Conservation (phyloP, 169 alveolate genomes). For the Plasmodium ovale region DNA sequence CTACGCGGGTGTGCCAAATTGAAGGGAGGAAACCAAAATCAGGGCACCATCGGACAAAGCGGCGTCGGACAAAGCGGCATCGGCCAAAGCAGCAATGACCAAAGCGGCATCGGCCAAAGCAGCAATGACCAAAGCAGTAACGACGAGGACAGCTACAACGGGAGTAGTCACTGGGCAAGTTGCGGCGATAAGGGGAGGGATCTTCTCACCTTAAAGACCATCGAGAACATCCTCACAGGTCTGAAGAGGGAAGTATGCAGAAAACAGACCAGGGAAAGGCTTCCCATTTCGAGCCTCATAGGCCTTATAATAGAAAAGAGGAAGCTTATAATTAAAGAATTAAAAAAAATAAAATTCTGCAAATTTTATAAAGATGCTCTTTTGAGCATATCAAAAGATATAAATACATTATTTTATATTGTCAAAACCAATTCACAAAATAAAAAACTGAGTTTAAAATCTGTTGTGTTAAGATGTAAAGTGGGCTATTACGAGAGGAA, state of each 20-base stretch:
- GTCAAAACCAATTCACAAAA: constrained; percentile 4
- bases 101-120: too few relatives aligned
- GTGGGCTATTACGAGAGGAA: constrained; percentile 11
- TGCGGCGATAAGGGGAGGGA: background rate
- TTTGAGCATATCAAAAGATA: constrained; percentile 47
- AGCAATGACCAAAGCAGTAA: background rate
- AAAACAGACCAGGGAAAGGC: constrained; percentile 9
- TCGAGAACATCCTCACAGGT: constrained; percentile 28
- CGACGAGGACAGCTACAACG: background rate
- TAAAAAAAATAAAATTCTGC: constrained; percentile 41
- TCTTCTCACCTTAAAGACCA: constrained; percentile 10
- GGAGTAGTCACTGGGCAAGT: background rate
- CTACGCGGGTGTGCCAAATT: too few relatives aligned
- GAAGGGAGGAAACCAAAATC: background rate
- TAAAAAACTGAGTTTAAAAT: constrained; percentile 18
- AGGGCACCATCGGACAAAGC: too few relatives aligned
- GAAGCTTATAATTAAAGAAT: constrained; percentile 23
- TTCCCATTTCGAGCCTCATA: background rate
- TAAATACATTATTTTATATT: constrained; percentile 18
- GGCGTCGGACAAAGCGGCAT: too few relatives aligned
- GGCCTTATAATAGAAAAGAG: constrained; percentile 41
- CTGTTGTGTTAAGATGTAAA: constrained; percentile 16
- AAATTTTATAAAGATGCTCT: constrained; percentile 61
- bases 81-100: too few relatives aligned
- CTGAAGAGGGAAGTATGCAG: constrained; percentile 26